Evolutionary conservation across 306 rosid species (phyloP).

Genomic region (Pyrus pyrifolia): DNA sequence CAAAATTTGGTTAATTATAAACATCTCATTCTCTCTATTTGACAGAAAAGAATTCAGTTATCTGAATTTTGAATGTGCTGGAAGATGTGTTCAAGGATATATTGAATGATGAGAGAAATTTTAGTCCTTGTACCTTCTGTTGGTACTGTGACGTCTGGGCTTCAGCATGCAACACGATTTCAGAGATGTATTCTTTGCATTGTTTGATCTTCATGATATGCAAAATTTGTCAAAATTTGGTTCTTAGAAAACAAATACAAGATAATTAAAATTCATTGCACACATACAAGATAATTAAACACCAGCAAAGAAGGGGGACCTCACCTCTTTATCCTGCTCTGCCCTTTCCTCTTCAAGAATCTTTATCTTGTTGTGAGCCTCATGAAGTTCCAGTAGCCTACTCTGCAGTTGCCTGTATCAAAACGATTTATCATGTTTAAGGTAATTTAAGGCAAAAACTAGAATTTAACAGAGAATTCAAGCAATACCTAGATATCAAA

Average conservation of each 20-base stretch:
- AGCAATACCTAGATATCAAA: conserved; percentile 51
- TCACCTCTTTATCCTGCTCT: conserved; percentile 69
- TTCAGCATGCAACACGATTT: conserved; percentile 85
- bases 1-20: not conserved
- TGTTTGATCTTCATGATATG: conserved; percentile 60
- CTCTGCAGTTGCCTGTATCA: conserved; percentile 43
- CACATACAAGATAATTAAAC: not conserved
- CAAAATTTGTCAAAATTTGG: conserved; percentile 11
- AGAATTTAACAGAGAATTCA: conserved; percentile 20
- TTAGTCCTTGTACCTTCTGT: conserved; percentile 61
- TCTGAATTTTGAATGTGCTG: not conserved
- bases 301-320: conserved; percentile 9
- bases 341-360: conserved; percentile 76
- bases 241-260: not conserved
- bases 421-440: conserved; percentile 6
- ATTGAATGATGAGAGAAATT: not conserved
- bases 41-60: not conserved
- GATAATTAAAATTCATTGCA: not conserved
- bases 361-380: conserved; percentile 58
- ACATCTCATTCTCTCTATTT: not conserved
- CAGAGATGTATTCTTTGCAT: conserved; percentile 72
- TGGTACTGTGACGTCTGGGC: conserved; percentile 90
- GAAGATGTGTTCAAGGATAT: not conserved
- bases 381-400: conserved; percentile 45
- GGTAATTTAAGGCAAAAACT: conserved; percentile 1